A percentile compares a stretch with the other conserved stretches of the same genome.
Evolutionary conservation across 208 protist species (phyloP).

Genomic region (Porcisia hertigi): DNA sequence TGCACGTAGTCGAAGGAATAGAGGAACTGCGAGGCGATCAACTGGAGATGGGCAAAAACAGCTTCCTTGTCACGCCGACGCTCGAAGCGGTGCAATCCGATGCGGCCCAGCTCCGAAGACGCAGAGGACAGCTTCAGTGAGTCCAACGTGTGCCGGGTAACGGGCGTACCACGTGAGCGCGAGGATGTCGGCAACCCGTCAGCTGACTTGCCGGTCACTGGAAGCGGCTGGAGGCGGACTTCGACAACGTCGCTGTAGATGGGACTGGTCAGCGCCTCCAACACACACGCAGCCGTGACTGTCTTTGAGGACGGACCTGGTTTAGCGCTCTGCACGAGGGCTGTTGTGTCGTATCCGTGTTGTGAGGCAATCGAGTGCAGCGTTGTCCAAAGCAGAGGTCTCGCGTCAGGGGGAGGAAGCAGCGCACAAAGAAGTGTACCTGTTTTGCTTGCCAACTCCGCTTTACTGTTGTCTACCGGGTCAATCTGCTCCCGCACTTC

Average conservation of each 20-base stretch:
- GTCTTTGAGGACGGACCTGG: not conserved
- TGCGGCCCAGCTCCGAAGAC: constrained; percentile 18
- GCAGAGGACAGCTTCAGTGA: constrained; percentile 9
- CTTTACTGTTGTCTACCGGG: not conserved
- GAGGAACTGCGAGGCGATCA: constrained; percentile 42
- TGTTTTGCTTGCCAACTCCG: constrained; percentile 16
- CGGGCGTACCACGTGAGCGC: constrained; percentile 14
- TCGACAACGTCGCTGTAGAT: constrained; percentile 35
- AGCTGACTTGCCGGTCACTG: not conserved
- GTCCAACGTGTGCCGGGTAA: constrained; percentile 9
- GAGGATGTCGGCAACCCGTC: not conserved
- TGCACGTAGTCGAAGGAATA: constrained; percentile 36
- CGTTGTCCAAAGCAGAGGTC: constrained; percentile 38
- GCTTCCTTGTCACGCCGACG: constrained; percentile 45
- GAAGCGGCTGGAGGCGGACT: constrained; percentile 16
- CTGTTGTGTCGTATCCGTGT: constrained; percentile 33
- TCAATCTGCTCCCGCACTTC: not conserved
- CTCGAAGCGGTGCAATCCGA: constrained; percentile 39
- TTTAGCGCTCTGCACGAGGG: constrained; percentile 9
- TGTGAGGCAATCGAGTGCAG: constrained; percentile 38
- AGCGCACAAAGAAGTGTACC: constrained; percentile 38
- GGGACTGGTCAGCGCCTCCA: constrained; percentile 8
- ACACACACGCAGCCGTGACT: constrained; percentile 17
- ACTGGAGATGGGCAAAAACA: constrained; percentile 39
- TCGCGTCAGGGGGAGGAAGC: constrained; percentile 46